These are phyloP conservation scores for Syncephalastrum racemosum DNA, from an alignment of 371 early-diverging fungal genomes.

Conservation along the genomic window DNA sequence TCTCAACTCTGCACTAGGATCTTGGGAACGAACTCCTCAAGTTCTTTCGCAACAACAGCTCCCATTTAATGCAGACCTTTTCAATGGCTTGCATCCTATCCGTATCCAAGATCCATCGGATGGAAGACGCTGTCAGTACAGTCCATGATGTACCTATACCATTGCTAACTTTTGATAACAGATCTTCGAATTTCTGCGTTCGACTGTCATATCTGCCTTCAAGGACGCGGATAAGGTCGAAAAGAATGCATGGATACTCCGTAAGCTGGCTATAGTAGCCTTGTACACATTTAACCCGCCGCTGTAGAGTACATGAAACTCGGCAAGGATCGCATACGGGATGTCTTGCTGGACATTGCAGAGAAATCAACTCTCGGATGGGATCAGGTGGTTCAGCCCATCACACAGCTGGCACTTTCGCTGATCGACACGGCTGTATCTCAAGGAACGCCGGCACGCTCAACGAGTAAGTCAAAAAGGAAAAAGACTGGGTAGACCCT, in stretches of 20 bases:
- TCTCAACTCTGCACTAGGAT: constrained; percentile 22
- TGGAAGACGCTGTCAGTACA: constrained; percentile 48
- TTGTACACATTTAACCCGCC: constrained; percentile 2
- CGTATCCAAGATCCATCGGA: constrained; percentile 59
- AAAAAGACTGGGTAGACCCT: neutral
- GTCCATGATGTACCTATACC: neutral
- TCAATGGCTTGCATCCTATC: constrained; percentile 57
- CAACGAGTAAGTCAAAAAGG: constrained; percentile 1
- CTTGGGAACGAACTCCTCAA: constrained; percentile 60
- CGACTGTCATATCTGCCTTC: constrained; percentile 42
- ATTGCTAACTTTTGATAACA: constrained; percentile 3
- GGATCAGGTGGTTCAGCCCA: constrained; percentile 64
- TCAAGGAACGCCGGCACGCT: constrained; percentile 21
- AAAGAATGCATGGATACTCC: constrained; percentile 52
- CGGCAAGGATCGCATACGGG: constrained; percentile 9
- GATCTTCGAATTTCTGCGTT: constrained; percentile 54
- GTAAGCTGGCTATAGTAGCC: constrained; percentile 24
- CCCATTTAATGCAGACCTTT: constrained; percentile 46
- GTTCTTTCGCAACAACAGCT: constrained; percentile 47
- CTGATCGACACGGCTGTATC: constrained; percentile 50
- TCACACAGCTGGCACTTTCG: constrained; percentile 54
- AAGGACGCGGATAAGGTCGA: constrained; percentile 52
- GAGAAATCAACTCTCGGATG: constrained; percentile 56
- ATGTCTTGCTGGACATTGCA: constrained; percentile 27
- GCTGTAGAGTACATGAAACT: constrained; percentile 21